phyloP scores from a whole-genome alignment of 2,329 filamentous ascomycete genomes.

The Colletotrichum endophyticum region DNA sequence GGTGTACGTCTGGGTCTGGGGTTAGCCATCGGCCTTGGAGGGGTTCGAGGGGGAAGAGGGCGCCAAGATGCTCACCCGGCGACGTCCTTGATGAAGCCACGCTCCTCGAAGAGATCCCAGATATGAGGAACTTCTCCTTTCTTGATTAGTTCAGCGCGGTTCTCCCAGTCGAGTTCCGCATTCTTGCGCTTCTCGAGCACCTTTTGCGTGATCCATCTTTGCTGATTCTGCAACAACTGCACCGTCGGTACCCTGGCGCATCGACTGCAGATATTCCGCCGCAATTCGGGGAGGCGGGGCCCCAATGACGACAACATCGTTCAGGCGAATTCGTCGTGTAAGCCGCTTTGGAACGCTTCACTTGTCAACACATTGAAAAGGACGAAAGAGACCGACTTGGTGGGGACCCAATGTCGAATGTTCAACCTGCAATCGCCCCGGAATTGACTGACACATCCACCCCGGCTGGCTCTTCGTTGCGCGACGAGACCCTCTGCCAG shows the following conservation, averaged over 20 bases:
- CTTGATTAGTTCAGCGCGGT: conserved; percentile 50
- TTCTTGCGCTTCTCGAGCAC: conserved; percentile 47
- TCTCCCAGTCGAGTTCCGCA: conserved; percentile 52
- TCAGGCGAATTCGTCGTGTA: background rate
- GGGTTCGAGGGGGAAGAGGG: background rate
- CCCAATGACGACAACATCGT: conserved; percentile 16
- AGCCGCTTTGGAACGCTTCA: background rate
- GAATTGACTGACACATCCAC: background rate
- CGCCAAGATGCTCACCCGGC: conserved; percentile 62
- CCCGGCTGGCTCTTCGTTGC: background rate
- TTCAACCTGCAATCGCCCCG: background rate
- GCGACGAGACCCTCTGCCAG: background rate
- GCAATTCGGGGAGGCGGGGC: conserved; percentile 7
- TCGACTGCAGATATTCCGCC: conserved; percentile 11
- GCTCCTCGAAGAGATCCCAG: conserved; percentile 70
- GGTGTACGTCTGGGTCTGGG: conserved; percentile 42
- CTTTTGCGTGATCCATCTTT: conserved; percentile 43
- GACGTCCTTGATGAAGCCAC: conserved; percentile 76
- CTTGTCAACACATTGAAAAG: background rate
- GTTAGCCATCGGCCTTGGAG: background rate
- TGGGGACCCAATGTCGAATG: background rate
- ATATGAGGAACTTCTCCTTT: conserved; percentile 57
- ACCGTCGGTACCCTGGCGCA: conserved; percentile 6
- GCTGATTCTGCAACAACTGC: conserved; percentile 24
- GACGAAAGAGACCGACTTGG: background rate